Evolutionary conservation across 179 eudicot species (phyloP).

Genomic region (Camellia oleifera): DNA sequence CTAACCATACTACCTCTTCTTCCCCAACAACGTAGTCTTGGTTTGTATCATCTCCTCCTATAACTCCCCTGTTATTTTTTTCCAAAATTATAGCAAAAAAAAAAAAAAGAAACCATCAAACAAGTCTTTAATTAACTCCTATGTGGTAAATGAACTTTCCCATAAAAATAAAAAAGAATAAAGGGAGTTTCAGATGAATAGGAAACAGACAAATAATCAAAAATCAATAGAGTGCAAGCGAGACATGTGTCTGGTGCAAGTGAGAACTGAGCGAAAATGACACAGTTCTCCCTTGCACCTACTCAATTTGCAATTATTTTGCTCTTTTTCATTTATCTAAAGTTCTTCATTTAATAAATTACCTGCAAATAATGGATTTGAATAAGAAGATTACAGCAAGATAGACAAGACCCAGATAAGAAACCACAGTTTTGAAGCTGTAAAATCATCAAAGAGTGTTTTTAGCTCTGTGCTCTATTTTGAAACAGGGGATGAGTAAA

Average conservation of each 20-base stretch:
- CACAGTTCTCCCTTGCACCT: no score
- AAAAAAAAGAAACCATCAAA: not conserved
- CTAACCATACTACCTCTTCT: slow-evolving; percentile 69
- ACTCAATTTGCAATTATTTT: no score
- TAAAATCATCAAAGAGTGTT: not conserved
- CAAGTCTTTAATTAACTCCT: no score
- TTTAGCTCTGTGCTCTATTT: slow-evolving; percentile 1
- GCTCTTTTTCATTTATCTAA: no score
- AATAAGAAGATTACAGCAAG: slow-evolving; percentile 62
- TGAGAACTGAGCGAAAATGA: no score
- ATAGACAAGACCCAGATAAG: slow-evolving; percentile 62
- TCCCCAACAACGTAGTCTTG: slow-evolving; percentile 53
- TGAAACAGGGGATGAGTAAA: not conserved
- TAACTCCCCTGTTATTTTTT: slow-evolving; percentile 34
- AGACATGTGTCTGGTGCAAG: no score
- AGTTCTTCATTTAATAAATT: not conserved
- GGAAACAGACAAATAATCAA: no score
- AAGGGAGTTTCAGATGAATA: not conserved
- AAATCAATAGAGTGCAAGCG: no score
- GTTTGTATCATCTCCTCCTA: slow-evolving; percentile 20
- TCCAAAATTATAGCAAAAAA: not conserved
- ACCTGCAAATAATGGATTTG: slow-evolving; percentile 62
- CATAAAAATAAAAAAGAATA: not conserved
- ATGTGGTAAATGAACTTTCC: not conserved
- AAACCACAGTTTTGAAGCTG: slow-evolving; percentile 51